Evolutionary conservation across 768 basidiomycete genomes (phyloP).

Genomic region (Dacryopinax primogenitus): DNA sequence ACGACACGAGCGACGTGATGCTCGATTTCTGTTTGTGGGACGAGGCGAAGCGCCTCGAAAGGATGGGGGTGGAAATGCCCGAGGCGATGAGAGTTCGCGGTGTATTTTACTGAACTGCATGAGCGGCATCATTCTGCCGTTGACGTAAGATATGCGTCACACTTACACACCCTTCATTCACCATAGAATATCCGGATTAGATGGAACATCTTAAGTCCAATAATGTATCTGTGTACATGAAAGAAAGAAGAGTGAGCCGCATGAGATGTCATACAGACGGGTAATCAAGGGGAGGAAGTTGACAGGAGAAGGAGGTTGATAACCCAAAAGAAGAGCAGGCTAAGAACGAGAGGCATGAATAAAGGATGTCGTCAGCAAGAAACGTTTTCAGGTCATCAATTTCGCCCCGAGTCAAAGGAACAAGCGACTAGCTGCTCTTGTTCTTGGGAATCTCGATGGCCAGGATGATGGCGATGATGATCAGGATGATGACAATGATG

Average conservation of each 20-base stretch:
- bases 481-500: constrained; percentile 48
- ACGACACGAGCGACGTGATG: constrained; percentile 54
- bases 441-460: constrained; percentile 44
- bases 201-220: not conserved
- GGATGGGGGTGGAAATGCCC: not conserved
- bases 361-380: not conserved
- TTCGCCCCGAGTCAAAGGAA: not conserved
- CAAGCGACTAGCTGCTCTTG: constrained; percentile 21
- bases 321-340: not conserved
- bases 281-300: not conserved
- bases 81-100: constrained; percentile 2
- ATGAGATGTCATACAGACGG: not conserved
- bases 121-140: not conserved
- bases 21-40: constrained; percentile 92
- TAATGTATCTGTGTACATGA: not conserved
- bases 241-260: not conserved
- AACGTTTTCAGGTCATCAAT: too few species aligned
- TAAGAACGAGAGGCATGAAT: not conserved
- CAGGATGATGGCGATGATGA: constrained; percentile 54
- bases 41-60: constrained; percentile 27
- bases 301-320: not conserved
- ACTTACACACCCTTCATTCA: not conserved
- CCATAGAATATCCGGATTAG: constrained; percentile 4
- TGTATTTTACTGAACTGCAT: not conserved
- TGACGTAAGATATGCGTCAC: not conserved